Conservation (phyloP, 306 rosid species). For the Dryas alaskensis region DNA sequence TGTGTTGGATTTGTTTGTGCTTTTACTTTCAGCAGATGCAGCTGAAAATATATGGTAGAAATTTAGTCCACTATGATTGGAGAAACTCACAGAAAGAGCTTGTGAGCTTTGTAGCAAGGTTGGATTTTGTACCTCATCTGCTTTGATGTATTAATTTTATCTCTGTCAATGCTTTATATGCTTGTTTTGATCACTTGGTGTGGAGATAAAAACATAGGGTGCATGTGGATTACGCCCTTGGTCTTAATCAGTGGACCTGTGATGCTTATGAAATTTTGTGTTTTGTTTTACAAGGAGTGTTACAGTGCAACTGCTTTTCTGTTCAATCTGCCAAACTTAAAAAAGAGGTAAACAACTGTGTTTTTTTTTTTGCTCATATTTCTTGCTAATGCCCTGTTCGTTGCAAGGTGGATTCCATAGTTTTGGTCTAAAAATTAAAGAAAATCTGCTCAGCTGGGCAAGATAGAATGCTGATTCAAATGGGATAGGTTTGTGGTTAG, state of each 20-base stretch:
- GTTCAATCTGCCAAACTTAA: constrained; percentile 22
- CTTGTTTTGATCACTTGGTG: background rate
- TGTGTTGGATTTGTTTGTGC: too few relatives aligned
- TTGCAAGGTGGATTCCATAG: background rate
- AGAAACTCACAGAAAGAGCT: too few relatives aligned
- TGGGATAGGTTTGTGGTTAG: background rate
- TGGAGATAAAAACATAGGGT: background rate
- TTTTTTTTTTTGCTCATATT: background rate
- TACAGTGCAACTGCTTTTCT: constrained; percentile 35
- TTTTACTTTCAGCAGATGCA: too few relatives aligned
- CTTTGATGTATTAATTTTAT: background rate
- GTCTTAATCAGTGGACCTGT: constrained; percentile 13
- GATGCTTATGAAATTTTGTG: constrained; percentile 36
- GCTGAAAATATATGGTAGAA: too few relatives aligned
- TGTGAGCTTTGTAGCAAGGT: too few relatives aligned
- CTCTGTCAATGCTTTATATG: background rate
- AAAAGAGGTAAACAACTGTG: background rate
- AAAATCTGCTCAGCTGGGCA: background rate
- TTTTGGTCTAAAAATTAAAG: background rate
- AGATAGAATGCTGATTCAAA: background rate
- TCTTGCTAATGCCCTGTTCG: too few relatives aligned
- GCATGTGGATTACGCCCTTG: background rate
- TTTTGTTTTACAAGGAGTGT: constrained; percentile 38
- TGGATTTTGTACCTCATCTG: background rate
- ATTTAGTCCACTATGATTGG: too few relatives aligned